phyloP scores from a whole-genome alignment of 192 early-diverging fungal species.

The Coemansia guatemalensis region DNA sequence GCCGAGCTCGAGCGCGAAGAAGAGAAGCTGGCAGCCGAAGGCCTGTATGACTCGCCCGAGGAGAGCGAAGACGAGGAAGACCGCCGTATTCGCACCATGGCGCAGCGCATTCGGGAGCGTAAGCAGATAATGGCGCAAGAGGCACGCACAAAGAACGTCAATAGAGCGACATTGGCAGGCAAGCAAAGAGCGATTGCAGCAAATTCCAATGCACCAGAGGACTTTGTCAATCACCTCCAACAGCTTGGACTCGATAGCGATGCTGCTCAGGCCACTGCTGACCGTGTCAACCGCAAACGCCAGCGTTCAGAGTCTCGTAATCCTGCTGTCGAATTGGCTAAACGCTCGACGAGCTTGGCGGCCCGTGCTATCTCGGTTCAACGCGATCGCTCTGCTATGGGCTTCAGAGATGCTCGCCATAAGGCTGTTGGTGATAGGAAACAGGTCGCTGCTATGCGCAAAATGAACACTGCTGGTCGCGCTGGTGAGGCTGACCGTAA shows the following conservation, averaged over 20 bases:
- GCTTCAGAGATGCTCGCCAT: slow-evolving; percentile 61
- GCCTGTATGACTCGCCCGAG: slow-evolving; percentile 83
- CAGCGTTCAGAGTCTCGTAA: slow-evolving; percentile 67
- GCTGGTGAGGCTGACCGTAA: slow-evolving; percentile 92
- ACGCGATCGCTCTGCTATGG: slow-evolving; percentile 71
- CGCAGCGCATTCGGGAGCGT: slow-evolving; percentile 79
- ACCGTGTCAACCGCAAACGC: slow-evolving; percentile 75
- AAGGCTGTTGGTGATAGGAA: slow-evolving; percentile 70
- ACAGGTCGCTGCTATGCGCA: slow-evolving; percentile 70
- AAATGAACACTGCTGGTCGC: slow-evolving; percentile 72
- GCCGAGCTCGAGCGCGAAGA: slow-evolving; percentile 97
- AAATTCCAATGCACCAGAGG: slow-evolving; percentile 31
- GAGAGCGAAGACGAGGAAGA: slow-evolving; percentile 80
- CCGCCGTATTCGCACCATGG: slow-evolving; percentile 71
- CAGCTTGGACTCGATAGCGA: slow-evolving; percentile 70
- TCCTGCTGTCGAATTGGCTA: slow-evolving; percentile 61
- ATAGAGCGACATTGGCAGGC: slow-evolving; percentile 65
- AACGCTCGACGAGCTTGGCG: slow-evolving; percentile 58
- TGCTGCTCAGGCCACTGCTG: slow-evolving; percentile 52
- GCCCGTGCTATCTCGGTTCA: slow-evolving; percentile 59
- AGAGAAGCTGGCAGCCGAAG: slow-evolving; percentile 90
- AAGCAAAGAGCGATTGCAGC: slow-evolving; percentile 37
- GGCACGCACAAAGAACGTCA: slow-evolving; percentile 79
- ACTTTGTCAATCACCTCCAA: slow-evolving; percentile 73
- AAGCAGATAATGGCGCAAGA: slow-evolving; percentile 79